Base-by-base conservation (phyloP, 2,329 filamentous ascomycete species). In the Aspergillus nomiae region DNA sequence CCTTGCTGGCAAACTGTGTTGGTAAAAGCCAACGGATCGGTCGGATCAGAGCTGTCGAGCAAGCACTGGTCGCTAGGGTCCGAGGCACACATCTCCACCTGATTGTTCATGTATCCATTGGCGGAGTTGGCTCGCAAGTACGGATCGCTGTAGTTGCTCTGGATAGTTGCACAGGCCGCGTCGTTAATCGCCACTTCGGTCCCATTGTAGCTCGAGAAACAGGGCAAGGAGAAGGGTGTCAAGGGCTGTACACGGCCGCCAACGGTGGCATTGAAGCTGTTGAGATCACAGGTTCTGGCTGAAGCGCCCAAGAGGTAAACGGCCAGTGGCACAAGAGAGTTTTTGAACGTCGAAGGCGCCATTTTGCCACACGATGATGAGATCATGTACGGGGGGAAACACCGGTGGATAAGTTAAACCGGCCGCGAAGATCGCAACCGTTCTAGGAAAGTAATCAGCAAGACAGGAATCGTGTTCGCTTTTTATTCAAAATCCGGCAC, bases 91-190 rank as follows among this genome's bases (percentile, higher is more conserved):
- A 69, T 69, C 51, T 69, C 67, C 57, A 62, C 67, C 55, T 69
- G 67, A 21, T 67, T 68, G 57, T 69, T 69, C 67, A 69, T 69
- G 60, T 69, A 69, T 12, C 67, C 67, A 67, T 65, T 68, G 30
- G 66, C 62, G 9, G 60, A 54, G 34, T 65, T 65, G 32, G 62
- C 58, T 32, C 67, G 66, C 28, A 63, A 21, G 51, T 60, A 66
- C 5, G 67, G 67, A 38, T 66, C 58, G 55, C 43, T 50, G 51
- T 69, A 67, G 34, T 63, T 61, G 46, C 24, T 41, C 59, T 65
- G 64, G 24, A 64, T 58, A 11, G 21, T 46, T n/a, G 62, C 53
- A 16, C 64, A 65, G 14, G 56, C 56, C 2, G 46, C 59, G 45
- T 43, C n/a, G 24, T 65, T 55, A 45, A 54, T 45, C 4, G 59